Base-by-base conservation (phyloP, 2,329 filamentous ascomycete species). In the Neonectria punicea region DNA sequence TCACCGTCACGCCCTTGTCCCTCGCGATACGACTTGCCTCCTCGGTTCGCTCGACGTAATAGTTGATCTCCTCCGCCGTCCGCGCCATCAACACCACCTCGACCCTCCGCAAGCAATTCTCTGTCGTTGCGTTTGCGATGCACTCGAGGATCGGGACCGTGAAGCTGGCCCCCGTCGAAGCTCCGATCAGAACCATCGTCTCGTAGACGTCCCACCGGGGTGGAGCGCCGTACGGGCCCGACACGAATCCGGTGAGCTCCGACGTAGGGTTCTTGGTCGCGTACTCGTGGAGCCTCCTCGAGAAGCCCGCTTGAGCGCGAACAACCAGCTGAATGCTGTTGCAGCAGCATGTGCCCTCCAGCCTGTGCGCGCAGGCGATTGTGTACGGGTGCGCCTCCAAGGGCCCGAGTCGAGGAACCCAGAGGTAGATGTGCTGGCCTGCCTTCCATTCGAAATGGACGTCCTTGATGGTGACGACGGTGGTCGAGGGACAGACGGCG, bases 141-240 rank as follows among this genome's bases (percentile, higher is more conserved):
- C 82, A 84, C 68, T 90, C 87, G 1, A 90, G 78, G 3, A 90
- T 86, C 0, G 87, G 87, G 6, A 90, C 76, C 1, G 85, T 87
- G 60, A 87, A 90, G 4, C 87, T 89, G 1, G 87, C 85, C n/a
- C 88, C 88, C 0, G 88, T 90, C 0, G 87, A 90, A 0, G 87
- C 87, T 0, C 87, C 87, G 46, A 90, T 85, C 4, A 90, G 79
- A 5, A 90, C 78, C 47, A 90, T 75, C 0, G 86, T 87, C 75
- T 90, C 88, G 73, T 85, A 90, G 0, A 85, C 80, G 53, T 88
- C 81, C 85, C 86, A 89, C 5, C 80, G 79, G 0, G 87, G 86
- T 2, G 87, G 86, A 5, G 76, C 76, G 16, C 87, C 87, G 50
- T 85, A 89, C 0, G 87, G 88, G 0, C 88, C 87, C 1, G 84